Conservation (phyloP, 1,139 yeast species). For the Candida smagusa region DNA sequence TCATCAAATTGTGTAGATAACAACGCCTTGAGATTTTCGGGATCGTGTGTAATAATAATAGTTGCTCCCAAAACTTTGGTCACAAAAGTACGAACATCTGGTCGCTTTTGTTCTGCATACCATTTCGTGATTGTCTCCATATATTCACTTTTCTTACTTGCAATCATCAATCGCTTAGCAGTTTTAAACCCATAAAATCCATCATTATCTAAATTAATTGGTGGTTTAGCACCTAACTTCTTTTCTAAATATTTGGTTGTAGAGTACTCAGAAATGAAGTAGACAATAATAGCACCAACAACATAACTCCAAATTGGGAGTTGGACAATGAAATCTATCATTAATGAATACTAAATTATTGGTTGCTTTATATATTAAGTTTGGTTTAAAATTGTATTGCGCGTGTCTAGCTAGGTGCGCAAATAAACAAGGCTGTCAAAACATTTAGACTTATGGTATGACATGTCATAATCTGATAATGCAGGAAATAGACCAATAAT, state of each 20-base stretch:
- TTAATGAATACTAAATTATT: too few relatives aligned
- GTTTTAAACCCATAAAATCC: conserved; percentile 11
- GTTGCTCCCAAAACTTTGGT: conserved; percentile 12
- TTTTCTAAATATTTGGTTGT: background rate
- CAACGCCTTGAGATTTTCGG: conserved; percentile 33
- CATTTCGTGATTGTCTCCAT: conserved; percentile 9
- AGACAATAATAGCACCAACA: background rate
- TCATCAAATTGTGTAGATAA: conserved; percentile 47
- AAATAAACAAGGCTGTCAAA: too few relatives aligned
- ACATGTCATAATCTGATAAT: too few relatives aligned
- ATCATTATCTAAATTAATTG: conserved; percentile 3
- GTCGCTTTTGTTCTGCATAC: conserved; percentile 4
- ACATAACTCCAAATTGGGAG: background rate
- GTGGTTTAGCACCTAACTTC: conserved; percentile 9
- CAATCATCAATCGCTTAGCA: conserved; percentile 4
- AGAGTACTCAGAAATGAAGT: background rate
- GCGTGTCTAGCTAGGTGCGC: too few relatives aligned
- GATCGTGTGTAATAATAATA: conserved; percentile 15
- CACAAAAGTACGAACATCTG: conserved; percentile 10
- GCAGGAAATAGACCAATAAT: too few relatives aligned
- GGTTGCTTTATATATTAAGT: too few relatives aligned
- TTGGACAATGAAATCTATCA: too few relatives aligned
- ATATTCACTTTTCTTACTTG: conserved; percentile 11
- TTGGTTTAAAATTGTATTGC: too few relatives aligned
- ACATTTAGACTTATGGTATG: too few relatives aligned